A percentile compares a stretch with the other conserved stretches of the same genome.
phyloP scores from a whole-genome alignment of 225 moss, liverwort and hornwort species.

The Bryum argenteum region DNA sequence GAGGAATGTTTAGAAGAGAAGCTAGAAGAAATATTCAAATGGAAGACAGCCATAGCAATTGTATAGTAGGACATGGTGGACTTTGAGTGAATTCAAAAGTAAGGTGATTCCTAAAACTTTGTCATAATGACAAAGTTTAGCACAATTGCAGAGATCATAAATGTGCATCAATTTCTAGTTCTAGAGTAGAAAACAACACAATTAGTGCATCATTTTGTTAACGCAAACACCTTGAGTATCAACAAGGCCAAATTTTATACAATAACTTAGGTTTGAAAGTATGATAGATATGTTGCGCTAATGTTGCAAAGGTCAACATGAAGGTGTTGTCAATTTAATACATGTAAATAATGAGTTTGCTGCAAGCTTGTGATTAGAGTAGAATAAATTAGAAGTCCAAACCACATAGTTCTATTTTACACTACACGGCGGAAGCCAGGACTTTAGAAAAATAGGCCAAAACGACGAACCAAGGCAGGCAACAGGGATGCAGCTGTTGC shows the following conservation, averaged over 20 bases:
- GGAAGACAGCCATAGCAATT: constrained; percentile 26
- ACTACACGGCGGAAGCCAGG: constrained; percentile 50
- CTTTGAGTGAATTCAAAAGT: neutral
- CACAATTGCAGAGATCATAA: too few relatives aligned
- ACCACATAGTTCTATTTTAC: neutral
- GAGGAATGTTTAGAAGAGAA: neutral
- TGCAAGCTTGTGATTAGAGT: neutral
- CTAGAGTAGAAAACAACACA: neutral
- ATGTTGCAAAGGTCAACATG: too few relatives aligned
- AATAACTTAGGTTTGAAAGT: too few relatives aligned
- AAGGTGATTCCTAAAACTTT: neutral
- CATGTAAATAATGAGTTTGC: neutral
- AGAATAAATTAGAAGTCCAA: neutral
- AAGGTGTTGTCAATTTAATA: neutral
- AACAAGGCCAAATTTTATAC: too few relatives aligned
- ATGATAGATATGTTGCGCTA: too few relatives aligned
- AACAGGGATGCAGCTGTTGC: constrained; percentile 60
- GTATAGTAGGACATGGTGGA: neutral
- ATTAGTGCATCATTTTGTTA: neutral
- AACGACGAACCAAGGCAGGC: constrained; percentile 55
- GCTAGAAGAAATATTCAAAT: constrained; percentile 6
- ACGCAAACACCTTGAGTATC: neutral
- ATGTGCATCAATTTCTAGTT: neutral
- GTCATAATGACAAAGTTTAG: too few relatives aligned
- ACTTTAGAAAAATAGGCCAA: constrained; percentile 36